A percentile compares a stretch with the other conserved stretches of the same genome.
phyloP scores from a whole-genome alignment of 495 filamentous ascomycete genomes.

The Letharia lupina region DNA sequence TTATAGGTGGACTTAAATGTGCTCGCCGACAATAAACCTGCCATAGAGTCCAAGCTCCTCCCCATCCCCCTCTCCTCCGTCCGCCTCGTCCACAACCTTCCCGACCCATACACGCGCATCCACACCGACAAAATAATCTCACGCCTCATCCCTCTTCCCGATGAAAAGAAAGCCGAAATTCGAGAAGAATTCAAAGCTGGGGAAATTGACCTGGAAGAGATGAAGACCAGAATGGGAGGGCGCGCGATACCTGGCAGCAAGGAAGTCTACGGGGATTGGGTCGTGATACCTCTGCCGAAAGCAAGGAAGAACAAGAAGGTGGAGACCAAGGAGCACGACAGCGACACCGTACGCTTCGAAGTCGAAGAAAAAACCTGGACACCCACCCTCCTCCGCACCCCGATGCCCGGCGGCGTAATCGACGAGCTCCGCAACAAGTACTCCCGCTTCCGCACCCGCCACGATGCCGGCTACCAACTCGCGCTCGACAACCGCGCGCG shows the following conservation, averaged over 20 bases:
- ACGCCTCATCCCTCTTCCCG: slow-evolving; percentile 39
- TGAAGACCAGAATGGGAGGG: slow-evolving; percentile 23
- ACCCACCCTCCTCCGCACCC: slow-evolving; percentile 62
- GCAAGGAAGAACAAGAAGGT: slow-evolving; percentile 29
- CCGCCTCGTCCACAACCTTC: slow-evolving; percentile 69
- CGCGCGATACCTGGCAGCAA: slow-evolving; percentile 36
- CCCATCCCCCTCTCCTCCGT: slow-evolving; percentile 59
- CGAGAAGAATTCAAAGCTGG: slow-evolving; percentile 19
- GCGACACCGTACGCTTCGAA: slow-evolving; percentile 67
- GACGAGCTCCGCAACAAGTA: slow-evolving; percentile 86
- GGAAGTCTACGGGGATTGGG: slow-evolving; percentile 27
- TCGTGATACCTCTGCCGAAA: slow-evolving; percentile 52
- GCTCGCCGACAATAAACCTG: too few species aligned
- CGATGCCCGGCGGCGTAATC: slow-evolving; percentile 71
- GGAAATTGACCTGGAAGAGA: background rate
- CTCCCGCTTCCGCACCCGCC: slow-evolving; percentile 71
- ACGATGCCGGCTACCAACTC: slow-evolving; percentile 59
- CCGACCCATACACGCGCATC: slow-evolving; percentile 52
- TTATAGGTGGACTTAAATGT: slow-evolving; percentile 36
- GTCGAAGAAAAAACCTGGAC: slow-evolving; percentile 68
- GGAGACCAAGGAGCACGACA: slow-evolving; percentile 40
- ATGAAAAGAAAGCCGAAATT: slow-evolving; percentile 21
- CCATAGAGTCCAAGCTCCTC: slow-evolving; percentile 11
- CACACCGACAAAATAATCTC: slow-evolving; percentile 66
- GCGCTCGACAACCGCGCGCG: slow-evolving; percentile 45